phyloP scores from a whole-genome alignment of 257 asterid genomes.

The Coffea eugenioides region DNA sequence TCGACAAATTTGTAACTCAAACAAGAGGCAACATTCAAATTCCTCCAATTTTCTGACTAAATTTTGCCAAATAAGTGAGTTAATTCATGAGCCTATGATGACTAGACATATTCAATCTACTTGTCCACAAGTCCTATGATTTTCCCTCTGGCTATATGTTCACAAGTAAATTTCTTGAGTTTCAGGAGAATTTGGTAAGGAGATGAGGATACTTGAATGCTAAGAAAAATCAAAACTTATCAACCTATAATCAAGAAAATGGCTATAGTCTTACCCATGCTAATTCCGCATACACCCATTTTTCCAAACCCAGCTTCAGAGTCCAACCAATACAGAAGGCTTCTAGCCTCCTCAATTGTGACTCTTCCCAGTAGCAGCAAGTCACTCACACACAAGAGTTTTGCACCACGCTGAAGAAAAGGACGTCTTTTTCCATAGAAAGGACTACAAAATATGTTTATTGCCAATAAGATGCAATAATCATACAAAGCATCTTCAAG shows the following conservation, averaged over 20 bases:
- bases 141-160: not conserved
- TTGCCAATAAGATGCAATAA: conserved; percentile 17
- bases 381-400: conserved; percentile 94
- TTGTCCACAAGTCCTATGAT: not conserved
- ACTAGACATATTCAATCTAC: not conserved
- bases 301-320: conserved; percentile 83
- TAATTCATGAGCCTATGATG: not conserved
- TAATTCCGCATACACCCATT: conserved; percentile 93
- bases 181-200: not conserved
- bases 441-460: conserved; percentile 58
- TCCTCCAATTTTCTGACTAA: not conserved
- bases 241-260: conserved; percentile 11
- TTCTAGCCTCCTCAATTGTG: conserved; percentile 90
- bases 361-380: conserved; percentile 85
- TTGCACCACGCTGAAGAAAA: conserved; percentile 79
- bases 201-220: not conserved
- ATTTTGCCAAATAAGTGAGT: not conserved
- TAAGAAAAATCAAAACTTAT: not conserved
- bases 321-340: conserved; percentile 90
- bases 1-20: not conserved
- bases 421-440: conserved; percentile 97
- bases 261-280: conserved; percentile 71
- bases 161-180: not conserved
- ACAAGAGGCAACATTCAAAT: not conserved
- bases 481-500: conserved; percentile 5